These are phyloP conservation scores for Ichthyophonus hoferi DNA, from an alignment of 208 protist genomes.

Conservation along the genomic window DNA sequence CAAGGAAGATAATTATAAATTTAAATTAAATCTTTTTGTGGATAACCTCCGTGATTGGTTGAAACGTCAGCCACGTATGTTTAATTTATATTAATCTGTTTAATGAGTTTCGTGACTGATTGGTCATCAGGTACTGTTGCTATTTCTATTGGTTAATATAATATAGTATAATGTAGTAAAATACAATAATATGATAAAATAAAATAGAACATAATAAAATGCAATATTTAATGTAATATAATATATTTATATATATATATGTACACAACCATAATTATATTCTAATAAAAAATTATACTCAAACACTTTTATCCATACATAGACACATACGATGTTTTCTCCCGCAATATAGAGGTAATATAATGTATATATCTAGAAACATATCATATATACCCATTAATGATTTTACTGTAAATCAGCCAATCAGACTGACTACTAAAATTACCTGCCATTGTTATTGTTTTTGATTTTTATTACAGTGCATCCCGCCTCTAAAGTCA, in stretches of 20 bases:
- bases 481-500: no score
- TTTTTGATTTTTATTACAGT: no score
- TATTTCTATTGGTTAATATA: no score
- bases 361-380: background rate
- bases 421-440: no score
- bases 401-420: no score
- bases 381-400: background rate
- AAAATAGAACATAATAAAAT: no score
- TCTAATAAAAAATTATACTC: background rate
- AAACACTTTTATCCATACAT: background rate
- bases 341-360: background rate
- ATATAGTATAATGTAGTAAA: no score
- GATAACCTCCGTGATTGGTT: background rate
- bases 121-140: no score
- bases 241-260: background rate
- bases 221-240: background rate
- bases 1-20: conserved; percentile 96
- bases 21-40: conserved; percentile 58
- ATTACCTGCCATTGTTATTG: no score
- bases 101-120: no score
- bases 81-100: no score
- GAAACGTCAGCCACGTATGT: background rate
- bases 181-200: no score
- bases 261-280: background rate
- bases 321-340: conserved; percentile 49